A percentile compares a stretch with the other conserved stretches of the same genome.
phyloP scores from a whole-genome alignment of 345 rosid species.

The Eucalyptus sp. region DNA sequence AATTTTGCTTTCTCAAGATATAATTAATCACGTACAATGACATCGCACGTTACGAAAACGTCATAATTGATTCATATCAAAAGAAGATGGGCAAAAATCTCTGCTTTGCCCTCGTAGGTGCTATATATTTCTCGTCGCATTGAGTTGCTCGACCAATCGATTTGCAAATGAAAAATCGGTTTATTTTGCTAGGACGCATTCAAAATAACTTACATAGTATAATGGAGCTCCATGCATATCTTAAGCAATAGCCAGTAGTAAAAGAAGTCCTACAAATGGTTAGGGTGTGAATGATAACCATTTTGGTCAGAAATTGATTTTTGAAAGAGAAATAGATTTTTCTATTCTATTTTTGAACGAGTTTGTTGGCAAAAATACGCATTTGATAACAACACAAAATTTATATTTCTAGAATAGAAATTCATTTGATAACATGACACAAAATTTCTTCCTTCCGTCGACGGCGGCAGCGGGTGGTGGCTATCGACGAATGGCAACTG shows the following conservation, averaged over 20 bases:
- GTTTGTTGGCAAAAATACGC: rapidly evolving
- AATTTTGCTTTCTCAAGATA: not conserved
- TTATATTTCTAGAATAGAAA: too few species aligned
- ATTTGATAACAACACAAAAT: too few species aligned
- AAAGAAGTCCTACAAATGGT: not conserved
- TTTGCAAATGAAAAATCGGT: not conserved
- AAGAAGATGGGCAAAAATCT: not conserved
- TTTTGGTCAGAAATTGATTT: rapidly evolving
- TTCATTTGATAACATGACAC: rapidly evolving
- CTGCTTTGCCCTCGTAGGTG: not conserved
- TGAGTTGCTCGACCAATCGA: not conserved
- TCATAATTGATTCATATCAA: not conserved
- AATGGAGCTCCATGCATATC: not conserved
- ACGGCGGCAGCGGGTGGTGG: rapidly evolving
- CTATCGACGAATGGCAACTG: rapidly evolving
- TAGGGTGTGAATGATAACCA: rapidly evolving
- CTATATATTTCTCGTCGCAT: not conserved
- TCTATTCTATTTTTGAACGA: too few species aligned
- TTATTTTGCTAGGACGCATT: not conserved
- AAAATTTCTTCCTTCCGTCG: rapidly evolving
- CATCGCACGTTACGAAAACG: not conserved
- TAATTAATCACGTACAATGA: not conserved
- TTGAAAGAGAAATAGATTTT: too few species aligned
- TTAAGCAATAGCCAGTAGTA: not conserved
- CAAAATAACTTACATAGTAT: not conserved